phyloP scores from a whole-genome alignment of 345 rosid species.

The Citrus trifoliata region DNA sequence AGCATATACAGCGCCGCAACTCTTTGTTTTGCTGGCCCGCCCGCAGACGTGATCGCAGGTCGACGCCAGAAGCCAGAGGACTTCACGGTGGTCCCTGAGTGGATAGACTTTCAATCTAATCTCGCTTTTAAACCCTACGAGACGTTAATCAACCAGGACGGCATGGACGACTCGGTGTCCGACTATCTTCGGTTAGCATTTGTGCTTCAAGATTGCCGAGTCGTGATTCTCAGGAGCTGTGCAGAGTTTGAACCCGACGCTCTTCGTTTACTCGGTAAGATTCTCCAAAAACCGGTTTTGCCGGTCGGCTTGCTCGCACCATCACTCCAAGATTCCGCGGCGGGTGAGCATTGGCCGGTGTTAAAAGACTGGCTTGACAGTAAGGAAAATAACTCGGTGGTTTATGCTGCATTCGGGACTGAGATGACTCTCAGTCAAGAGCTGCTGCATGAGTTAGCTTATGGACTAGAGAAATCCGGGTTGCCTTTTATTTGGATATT shows the following conservation, averaged over 20 bases:
- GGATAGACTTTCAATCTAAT: not conserved
- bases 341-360: not conserved
- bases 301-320: not conserved
- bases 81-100: not conserved
- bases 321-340: not conserved
- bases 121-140: conserved; percentile 6
- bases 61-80: conserved; percentile 23
- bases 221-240: conserved; percentile 11
- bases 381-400: not conserved
- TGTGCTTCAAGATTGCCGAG: not conserved
- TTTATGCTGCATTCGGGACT: conserved; percentile 22
- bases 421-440: conserved; percentile 16
- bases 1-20: conserved; percentile 22
- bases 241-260: conserved; percentile 19
- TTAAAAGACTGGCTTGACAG: not conserved
- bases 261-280: conserved; percentile 5
- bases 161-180: conserved; percentile 16
- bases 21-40: conserved; percentile 14
- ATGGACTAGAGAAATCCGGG: conserved; percentile 20
- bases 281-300: conserved; percentile 1
- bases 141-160: not conserved
- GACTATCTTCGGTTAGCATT: not conserved
- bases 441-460: conserved; percentile 18
- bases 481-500: conserved; percentile 26
- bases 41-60: conserved; percentile 7